Percentiles rank a stretch among this genome's conserved stretches.
These are phyloP conservation scores for Debaryomycetaceae sp. DNA, from an alignment of 1,139 yeast genomes.

Conservation along the genomic window DNA sequence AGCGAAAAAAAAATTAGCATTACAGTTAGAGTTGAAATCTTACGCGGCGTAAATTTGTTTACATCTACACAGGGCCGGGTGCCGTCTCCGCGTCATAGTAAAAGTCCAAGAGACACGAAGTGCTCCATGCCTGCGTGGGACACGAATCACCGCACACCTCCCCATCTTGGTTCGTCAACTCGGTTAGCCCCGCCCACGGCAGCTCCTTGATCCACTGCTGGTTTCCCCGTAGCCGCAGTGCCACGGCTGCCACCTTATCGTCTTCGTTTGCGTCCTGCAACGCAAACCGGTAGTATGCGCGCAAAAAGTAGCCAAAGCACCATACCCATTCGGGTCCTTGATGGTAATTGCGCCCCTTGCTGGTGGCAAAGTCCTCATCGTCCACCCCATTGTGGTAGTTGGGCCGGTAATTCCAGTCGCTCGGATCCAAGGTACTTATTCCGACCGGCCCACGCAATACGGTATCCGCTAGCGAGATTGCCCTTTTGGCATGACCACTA, in stretches of 20 bases:
- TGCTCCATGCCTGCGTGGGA: constrained; percentile 96
- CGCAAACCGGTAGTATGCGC: constrained; percentile 53
- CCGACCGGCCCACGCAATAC: constrained; percentile 83
- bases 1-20: too few relatives aligned
- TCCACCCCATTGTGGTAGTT: constrained; percentile 75
- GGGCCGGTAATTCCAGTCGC: constrained; percentile 86
- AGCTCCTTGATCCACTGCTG: constrained; percentile 59
- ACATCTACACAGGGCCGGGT: too few relatives aligned
- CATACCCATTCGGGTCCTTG: constrained; percentile 99
- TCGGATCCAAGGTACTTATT: constrained; percentile 84
- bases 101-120: constrained; percentile 74
- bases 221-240: constrained; percentile 51
- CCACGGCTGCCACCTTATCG: constrained; percentile 26
- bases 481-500: constrained; percentile 45
- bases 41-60: too few relatives aligned
- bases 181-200: constrained; percentile 91
- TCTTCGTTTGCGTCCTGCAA: constrained; percentile 23
- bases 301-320: constrained; percentile 76
- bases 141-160: constrained; percentile 73
- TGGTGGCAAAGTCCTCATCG: constrained; percentile 76
- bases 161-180: constrained; percentile 84
- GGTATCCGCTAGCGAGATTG: constrained; percentile 62
- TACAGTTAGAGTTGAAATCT: too few relatives aligned
- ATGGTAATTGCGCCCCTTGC: constrained; percentile 94
- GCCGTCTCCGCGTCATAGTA: constrained; percentile 51